A percentile compares a stretch with the other conserved stretches of the same genome.
phyloP scores from a whole-genome alignment of 75 land plant species.

The Sequoia sempervirens region DNA sequence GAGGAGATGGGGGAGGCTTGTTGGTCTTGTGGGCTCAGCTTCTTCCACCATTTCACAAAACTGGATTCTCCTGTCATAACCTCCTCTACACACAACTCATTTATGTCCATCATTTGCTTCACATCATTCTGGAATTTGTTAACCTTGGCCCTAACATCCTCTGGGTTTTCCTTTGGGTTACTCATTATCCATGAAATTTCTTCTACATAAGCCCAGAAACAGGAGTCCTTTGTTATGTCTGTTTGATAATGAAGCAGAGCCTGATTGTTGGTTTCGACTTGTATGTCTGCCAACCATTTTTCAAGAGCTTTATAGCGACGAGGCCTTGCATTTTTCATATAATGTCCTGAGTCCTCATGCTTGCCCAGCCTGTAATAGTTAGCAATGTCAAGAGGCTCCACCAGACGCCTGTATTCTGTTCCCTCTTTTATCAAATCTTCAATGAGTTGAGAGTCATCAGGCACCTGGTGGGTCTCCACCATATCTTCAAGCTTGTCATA shows the following conservation, averaged over 20 bases:
- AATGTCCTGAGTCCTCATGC: slow-evolving; percentile 33
- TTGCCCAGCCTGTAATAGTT: slow-evolving; percentile 40
- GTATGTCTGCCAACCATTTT: not conserved
- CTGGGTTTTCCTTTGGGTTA: not conserved
- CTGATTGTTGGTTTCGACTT: not conserved
- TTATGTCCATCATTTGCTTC: not conserved
- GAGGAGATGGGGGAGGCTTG: not conserved
- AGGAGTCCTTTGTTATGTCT: not conserved
- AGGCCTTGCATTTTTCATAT: slow-evolving; percentile 7
- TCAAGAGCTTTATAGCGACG: not conserved
- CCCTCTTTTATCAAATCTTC: slow-evolving; percentile 40
- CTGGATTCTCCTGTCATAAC: not conserved
- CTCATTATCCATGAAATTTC: not conserved
- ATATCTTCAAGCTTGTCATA: slow-evolving; percentile 39
- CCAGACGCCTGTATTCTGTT: slow-evolving; percentile 44
- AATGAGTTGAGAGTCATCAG: slow-evolving; percentile 34
- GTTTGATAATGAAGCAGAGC: too few species aligned
- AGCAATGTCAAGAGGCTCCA: slow-evolving; percentile 64
- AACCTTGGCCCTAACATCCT: not conserved
- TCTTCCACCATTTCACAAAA: not conserved
- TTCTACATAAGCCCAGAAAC: not conserved
- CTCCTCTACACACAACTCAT: not conserved
- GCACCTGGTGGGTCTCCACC: slow-evolving; percentile 36
- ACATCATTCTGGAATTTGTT: not conserved
- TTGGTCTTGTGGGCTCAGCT: not conserved